Evolutionary conservation across 352 stramenopile genomes (phyloP).

Genomic region (Phytopythium delawarense): DNA sequence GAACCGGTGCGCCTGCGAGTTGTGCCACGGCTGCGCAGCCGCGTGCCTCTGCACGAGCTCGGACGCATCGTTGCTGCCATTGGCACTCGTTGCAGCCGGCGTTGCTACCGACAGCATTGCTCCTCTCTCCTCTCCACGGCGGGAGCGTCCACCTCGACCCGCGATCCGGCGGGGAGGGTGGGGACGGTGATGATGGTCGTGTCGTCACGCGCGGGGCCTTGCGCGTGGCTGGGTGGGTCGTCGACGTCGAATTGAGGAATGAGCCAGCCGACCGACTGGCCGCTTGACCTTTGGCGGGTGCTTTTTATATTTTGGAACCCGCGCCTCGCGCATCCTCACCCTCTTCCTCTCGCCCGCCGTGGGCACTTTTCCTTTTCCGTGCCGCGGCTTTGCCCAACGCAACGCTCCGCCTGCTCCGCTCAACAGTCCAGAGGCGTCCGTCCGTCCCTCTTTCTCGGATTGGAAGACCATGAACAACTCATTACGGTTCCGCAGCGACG

Average conservation of each 20-base stretch:
- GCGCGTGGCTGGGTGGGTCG: not conserved
- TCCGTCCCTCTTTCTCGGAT: no score
- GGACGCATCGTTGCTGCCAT: not conserved
- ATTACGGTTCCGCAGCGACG: no score
- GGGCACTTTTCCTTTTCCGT: no score
- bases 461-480: no score
- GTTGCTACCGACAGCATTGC: not conserved
- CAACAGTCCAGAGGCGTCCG: no score
- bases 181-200: not conserved
- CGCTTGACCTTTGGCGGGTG: not conserved
- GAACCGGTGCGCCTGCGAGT: constrained; percentile 21
- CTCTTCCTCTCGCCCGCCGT: no score
- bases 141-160: not conserved
- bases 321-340: no score
- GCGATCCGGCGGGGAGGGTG: not conserved
- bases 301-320: not conserved
- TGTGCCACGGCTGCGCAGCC: constrained; percentile 20
- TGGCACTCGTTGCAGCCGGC: not conserved
- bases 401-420: no score
- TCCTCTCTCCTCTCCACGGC: not conserved
- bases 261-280: not conserved
- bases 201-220: not conserved
- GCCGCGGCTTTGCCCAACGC: no score
- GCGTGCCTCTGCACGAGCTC: not conserved
- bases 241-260: not conserved